Conservation (phyloP, 2,329 filamentous ascomycete species). For the Camillea tinctor region DNA sequence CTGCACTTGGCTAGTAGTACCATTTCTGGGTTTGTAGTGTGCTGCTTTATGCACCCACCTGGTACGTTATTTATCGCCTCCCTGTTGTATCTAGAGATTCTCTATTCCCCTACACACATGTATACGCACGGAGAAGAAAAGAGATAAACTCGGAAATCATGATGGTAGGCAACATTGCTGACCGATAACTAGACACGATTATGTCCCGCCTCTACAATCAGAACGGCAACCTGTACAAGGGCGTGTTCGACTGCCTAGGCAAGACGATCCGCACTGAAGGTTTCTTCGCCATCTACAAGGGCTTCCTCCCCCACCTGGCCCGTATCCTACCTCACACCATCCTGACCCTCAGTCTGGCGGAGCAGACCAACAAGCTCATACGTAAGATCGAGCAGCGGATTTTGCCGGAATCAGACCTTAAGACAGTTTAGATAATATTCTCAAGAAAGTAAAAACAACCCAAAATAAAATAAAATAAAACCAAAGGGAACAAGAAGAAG, state of each 20-base stretch:
- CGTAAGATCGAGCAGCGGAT: slow-evolving; percentile 68
- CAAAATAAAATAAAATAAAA: slow-evolving; percentile 7
- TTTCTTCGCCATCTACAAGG: slow-evolving; percentile 92
- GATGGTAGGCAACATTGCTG: background rate
- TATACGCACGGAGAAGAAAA: no score
- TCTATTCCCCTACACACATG: no score
- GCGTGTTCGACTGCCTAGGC: slow-evolving; percentile 86
- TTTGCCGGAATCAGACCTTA: slow-evolving; percentile 41
- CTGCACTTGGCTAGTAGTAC: slow-evolving; percentile 88
- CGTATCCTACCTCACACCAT: slow-evolving; percentile 95
- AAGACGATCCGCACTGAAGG: slow-evolving; percentile 93
- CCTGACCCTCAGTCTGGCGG: slow-evolving; percentile 85
- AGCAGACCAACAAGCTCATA: slow-evolving; percentile 95
- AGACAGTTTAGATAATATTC: slow-evolving; percentile 21
- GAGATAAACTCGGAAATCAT: no score
- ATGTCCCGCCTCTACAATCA: slow-evolving; percentile 99
- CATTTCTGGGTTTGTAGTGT: slow-evolving; percentile 91
- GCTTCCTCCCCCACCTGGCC: slow-evolving; percentile 91
- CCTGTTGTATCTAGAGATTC: background rate
- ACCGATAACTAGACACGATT: slow-evolving; percentile 68
- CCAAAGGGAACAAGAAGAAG: background rate
- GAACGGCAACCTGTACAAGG: slow-evolving; percentile 92
- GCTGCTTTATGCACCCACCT: slow-evolving; percentile 96
- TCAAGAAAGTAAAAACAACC: slow-evolving; percentile 2
- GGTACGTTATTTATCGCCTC: slow-evolving; percentile 48